Evolutionary conservation across 176 grass and related monocot species (phyloP).

Genomic region (Triticum urartu): DNA sequence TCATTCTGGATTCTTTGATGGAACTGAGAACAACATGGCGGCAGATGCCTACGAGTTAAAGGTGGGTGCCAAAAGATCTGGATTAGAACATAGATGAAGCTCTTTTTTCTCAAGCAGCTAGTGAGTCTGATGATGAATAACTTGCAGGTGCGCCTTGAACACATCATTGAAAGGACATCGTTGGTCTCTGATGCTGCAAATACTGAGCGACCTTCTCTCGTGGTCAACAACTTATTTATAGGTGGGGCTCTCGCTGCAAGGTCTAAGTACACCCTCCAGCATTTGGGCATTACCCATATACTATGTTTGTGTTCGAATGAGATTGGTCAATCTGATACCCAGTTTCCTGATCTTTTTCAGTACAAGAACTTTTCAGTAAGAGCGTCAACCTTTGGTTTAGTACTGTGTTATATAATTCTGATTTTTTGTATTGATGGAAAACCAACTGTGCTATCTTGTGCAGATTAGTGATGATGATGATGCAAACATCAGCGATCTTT

Average conservation of each 20-base stretch:
- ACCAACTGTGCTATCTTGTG: background rate
- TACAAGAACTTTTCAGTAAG: constrained; percentile 98
- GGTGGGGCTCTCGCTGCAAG: constrained; percentile 93
- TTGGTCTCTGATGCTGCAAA: constrained; percentile 87
- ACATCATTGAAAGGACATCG: constrained; percentile 92
- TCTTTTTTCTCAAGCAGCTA: background rate
- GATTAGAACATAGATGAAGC: background rate
- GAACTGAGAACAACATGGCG: constrained; percentile 81
- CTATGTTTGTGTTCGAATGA: constrained; percentile 98
- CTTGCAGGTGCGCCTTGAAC: constrained; percentile 89
- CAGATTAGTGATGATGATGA: constrained; percentile 97
- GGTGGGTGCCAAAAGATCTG: constrained; percentile 25
- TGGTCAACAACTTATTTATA: constrained; percentile 75
- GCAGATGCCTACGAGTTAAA: constrained; percentile 91
- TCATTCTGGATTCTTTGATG: constrained; percentile 90
- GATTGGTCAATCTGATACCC: constrained; percentile 98
- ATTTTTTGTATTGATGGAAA: background rate
- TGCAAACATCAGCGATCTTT: constrained; percentile 81
- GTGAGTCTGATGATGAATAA: constrained; percentile 11
- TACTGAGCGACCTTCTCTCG: constrained; percentile 81
- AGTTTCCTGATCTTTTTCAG: constrained; percentile 84
- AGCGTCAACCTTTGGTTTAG: constrained; percentile 28
- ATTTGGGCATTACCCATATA: constrained; percentile 93
- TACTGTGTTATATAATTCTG: background rate
- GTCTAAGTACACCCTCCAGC: constrained; percentile 84